Evolutionary conservation across 1,284 basidiomycete genomes (phyloP), one percentile per base, ranked within the genome.

Genomic region (Salmacisia buchloeana): DNA sequence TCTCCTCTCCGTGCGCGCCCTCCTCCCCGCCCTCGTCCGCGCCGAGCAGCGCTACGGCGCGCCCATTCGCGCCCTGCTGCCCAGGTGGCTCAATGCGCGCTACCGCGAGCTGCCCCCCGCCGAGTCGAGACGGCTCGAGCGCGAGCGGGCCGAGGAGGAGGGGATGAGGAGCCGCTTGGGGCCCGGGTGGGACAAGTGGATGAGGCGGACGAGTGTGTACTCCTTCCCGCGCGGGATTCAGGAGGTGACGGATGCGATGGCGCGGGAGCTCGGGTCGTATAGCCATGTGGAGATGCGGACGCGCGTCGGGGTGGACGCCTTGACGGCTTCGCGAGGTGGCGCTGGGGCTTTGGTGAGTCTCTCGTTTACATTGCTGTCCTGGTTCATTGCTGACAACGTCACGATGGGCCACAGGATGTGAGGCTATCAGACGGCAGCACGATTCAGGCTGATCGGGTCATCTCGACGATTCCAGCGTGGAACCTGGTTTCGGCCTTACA

Each of bases 211-310:
- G 13, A 88, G 90, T 52, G 87, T 94, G 2, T 92, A 87, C 80
- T 90, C 90, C 7, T 89, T 94, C 76, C 82, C 81, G 41, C 86
- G 89, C 27, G 94, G 94, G 0, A 83, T 97, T 72, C 83, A 86
- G 68, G 86, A 85, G 0, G 81, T 98, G 45, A 85, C 87, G 0
- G 74, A 83, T 10, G 84, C 85, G 0, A 78, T 97, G 62, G 83
- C 83, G 58, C 59, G 77, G 21, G 75, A 83, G 31, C 80, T 93
- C 3, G 71, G 81, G 1, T 72, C 74, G 0, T 78, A 78, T 9
- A 76, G 81, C 10, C 89, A 89, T 58, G 88, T 94, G 2, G 81
- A 83, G 10, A 75, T 94, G 29, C 71, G 85, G 29, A 79, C 80
- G 9, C 83, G 82, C 2, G 82, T 85, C 9, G 75, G 64, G 2